Conservation (phyloP, 2,329 filamentous ascomycete genomes). For the Neofusicoccum parvum region DNA sequence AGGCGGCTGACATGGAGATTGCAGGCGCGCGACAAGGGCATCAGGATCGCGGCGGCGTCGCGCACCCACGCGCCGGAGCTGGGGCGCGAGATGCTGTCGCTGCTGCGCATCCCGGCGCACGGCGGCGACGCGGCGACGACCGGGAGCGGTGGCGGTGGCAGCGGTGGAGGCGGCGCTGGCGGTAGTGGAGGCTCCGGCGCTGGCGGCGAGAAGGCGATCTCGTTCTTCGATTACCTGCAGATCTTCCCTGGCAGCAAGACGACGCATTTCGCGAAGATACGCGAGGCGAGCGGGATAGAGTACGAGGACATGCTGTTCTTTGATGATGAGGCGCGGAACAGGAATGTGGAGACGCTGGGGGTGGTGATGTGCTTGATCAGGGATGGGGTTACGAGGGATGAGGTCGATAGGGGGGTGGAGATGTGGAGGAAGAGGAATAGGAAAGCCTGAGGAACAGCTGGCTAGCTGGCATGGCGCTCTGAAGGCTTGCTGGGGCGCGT, state of each 20-base stretch:
- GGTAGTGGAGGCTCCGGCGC: no score
- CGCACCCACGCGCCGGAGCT: conserved; percentile 79
- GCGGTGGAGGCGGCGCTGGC: no score
- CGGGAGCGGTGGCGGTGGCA: conserved; percentile 1
- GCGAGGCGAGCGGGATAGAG: conserved; percentile 68
- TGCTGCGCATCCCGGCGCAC: conserved; percentile 60
- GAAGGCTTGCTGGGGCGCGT: no score
- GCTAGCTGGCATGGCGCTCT: no score
- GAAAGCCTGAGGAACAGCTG: conserved; percentile 27
- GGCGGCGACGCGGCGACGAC: conserved; percentile 56
- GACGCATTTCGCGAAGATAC: conserved; percentile 77
- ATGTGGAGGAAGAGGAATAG: conserved; percentile 78
- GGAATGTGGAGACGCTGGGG: conserved; percentile 77
- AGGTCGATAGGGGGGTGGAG: conserved; percentile 77
- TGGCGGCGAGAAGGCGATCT: conserved; percentile 39
- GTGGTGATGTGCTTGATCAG: conserved; percentile 82
- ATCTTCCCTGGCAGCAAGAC: conserved; percentile 78
- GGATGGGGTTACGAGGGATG: conserved; percentile 74
- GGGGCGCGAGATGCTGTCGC: conserved; percentile 76
- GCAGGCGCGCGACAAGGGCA: conserved; percentile 40
- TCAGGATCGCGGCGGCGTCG: conserved; percentile 72
- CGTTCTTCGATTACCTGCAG: conserved; percentile 60
- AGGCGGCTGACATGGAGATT: no score
- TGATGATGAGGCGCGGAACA: conserved; percentile 86
- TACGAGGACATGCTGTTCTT: conserved; percentile 94